A percentile compares a stretch with the other conserved stretches of the same genome.
These are phyloP conservation scores for Aethionema arabicum DNA, from an alignment of 345 rosid species.

Conservation along the genomic window DNA sequence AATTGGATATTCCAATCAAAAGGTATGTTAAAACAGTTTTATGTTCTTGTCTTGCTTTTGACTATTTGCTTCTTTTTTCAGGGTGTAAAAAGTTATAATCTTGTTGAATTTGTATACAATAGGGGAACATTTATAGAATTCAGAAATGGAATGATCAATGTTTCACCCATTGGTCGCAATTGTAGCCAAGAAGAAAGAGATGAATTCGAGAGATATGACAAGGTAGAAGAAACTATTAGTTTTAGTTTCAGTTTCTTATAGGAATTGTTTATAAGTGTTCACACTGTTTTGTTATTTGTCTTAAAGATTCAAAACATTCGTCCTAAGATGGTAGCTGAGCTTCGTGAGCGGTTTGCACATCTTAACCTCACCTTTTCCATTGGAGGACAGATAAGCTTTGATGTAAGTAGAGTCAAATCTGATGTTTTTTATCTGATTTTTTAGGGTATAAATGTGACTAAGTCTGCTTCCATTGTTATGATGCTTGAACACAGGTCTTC, in stretches of 20 bases:
- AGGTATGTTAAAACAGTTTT: conserved; percentile 44
- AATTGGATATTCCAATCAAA: conserved; percentile 96
- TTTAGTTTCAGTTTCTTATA: conserved; percentile 16
- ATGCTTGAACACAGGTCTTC: conserved; percentile 57
- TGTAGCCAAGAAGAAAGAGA: conserved; percentile 99
- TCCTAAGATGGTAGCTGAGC: conserved; percentile 74
- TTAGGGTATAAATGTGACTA: neutral
- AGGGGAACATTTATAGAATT: conserved; percentile 99
- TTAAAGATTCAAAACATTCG: conserved; percentile 81
- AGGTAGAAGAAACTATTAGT: conserved; percentile 45
- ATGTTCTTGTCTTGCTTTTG: neutral
- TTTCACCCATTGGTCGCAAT: conserved; percentile 96
- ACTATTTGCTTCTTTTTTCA: neutral
- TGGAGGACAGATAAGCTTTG: conserved; percentile 98
- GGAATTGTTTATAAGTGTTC: neutral
- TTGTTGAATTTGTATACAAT: conserved; percentile 23
- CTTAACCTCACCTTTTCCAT: conserved; percentile 91
- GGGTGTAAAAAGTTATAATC: neutral
- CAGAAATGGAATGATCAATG: conserved; percentile 95
- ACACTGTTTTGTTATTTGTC: conserved; percentile 21
- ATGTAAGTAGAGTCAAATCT: conserved; percentile 51
- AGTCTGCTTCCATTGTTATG: conserved; percentile 12
- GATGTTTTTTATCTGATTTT: neutral
- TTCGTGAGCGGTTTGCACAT: conserved; percentile 88
- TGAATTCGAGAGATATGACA: conserved; percentile 90